Percentiles rank a stretch among this genome's conserved stretches.
These are phyloP conservation scores for Ammopiptanthus mongolicus DNA, from an alignment of 306 rosid genomes.

Conservation along the genomic window DNA sequence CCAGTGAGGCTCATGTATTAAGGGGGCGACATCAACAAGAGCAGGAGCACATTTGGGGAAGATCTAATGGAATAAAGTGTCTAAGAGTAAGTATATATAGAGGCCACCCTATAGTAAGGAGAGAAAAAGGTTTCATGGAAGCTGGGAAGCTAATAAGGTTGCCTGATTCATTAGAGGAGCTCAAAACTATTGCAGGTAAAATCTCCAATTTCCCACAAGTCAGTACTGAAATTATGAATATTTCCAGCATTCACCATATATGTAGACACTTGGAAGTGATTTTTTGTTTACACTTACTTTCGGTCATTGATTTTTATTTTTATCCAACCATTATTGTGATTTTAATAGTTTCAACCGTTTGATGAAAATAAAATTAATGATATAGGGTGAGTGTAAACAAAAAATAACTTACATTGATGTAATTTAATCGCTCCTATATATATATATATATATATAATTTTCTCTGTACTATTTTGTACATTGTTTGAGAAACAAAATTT, in stretches of 20 bases:
- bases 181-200: constrained; percentile 71
- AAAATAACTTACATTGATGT: too few species aligned
- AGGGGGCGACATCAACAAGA: constrained; percentile 27
- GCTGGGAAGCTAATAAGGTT: constrained; percentile 73
- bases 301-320: too few species aligned
- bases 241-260: too few species aligned
- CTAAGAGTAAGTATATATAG: constrained; percentile 68
- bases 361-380: too few species aligned
- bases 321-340: too few species aligned
- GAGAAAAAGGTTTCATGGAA: constrained; percentile 39
- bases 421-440: too few species aligned
- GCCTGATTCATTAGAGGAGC: constrained; percentile 73
- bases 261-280: too few species aligned
- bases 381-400: too few species aligned
- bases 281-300: too few species aligned
- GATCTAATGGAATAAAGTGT: constrained; percentile 23
- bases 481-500: not conserved
- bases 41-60: constrained; percentile 23
- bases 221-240: not conserved
- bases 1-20: constrained; percentile 25
- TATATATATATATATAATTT: not conserved
- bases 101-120: constrained; percentile 68
- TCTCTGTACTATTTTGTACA: not conserved
- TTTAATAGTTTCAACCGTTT: too few species aligned
- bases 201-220: not conserved